Conservation (phyloP, 2,329 filamentous ascomycete species). For the Aciculosporium take region DNA sequence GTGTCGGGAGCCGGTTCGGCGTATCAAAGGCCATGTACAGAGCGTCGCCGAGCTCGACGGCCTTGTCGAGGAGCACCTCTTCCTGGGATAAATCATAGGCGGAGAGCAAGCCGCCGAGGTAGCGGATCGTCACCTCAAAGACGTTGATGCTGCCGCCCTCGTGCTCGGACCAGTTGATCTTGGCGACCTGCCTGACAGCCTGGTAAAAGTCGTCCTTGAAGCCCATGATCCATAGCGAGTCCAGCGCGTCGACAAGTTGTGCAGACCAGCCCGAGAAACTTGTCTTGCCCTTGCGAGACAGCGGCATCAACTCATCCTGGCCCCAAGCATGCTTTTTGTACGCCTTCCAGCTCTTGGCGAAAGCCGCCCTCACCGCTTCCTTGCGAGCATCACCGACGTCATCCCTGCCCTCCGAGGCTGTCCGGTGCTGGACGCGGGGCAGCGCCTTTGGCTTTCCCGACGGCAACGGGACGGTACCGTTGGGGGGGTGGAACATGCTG, state of each 20-base stretch:
- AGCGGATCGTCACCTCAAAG: conserved; percentile 50
- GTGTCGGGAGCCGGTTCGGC: conserved; percentile 35
- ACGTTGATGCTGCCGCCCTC: conserved; percentile 31
- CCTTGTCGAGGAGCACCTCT: conserved; percentile 32
- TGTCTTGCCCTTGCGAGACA: conserved; percentile 31
- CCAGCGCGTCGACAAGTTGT: conserved; percentile 44
- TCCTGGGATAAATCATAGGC: conserved; percentile 38
- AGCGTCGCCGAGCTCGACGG: conserved; percentile 38
- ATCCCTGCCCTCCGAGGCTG: conserved; percentile 24
- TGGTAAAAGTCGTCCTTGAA: conserved; percentile 39
- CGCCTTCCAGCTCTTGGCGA: conserved; percentile 33
- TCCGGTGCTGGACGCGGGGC: conserved; percentile 28
- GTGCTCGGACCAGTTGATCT: conserved; percentile 41
- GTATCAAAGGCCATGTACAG: conserved; percentile 41
- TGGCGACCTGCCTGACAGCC: conserved; percentile 32
- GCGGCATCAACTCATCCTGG: conserved; percentile 40
- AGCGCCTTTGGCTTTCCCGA: conserved; percentile 19
- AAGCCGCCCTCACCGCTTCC: conserved; percentile 24
- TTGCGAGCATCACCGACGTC: conserved; percentile 20
- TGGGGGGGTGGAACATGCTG: conserved; percentile 18
- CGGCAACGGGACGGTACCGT: conserved; percentile 20
- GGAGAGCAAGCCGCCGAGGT: conserved; percentile 36
- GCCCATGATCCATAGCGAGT: conserved; percentile 46
- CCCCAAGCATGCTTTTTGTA: conserved; percentile 42
- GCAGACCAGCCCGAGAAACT: conserved; percentile 42